Percentiles rank a stretch among this genome's conserved stretches.
These are phyloP conservation scores for Exophiala xenobiotica DNA, from an alignment of 2,329 filamentous ascomycete species.

Conservation along the genomic window DNA sequence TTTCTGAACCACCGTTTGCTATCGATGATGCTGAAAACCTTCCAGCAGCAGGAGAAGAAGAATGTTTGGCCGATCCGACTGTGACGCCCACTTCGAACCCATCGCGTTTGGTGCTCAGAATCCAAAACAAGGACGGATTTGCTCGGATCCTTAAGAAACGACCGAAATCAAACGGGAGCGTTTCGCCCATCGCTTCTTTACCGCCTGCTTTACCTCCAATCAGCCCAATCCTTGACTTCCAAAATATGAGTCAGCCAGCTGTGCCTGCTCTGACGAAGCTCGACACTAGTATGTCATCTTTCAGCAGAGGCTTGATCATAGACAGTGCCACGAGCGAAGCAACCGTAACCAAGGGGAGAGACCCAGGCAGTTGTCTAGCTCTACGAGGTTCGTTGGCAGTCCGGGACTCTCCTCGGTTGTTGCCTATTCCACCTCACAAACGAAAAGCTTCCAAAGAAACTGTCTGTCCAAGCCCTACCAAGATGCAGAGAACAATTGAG, in stretches of 20 bases:
- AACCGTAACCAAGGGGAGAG: neutral
- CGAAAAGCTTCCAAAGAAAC: slow-evolving; percentile 15
- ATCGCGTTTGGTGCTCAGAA: slow-evolving; percentile 11
- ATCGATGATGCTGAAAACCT: neutral
- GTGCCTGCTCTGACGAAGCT: neutral
- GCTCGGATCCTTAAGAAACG: slow-evolving; percentile 4
- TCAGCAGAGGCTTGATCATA: neutral
- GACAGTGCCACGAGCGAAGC: neutral
- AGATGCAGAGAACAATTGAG: slow-evolving; percentile 1
- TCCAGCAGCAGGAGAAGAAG: neutral
- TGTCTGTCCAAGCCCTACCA: slow-evolving; percentile 2
- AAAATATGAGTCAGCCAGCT: neutral
- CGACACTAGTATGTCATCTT: neutral
- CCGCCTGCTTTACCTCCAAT: neutral
- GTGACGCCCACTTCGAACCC: neutral
- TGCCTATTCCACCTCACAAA: neutral
- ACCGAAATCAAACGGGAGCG: neutral
- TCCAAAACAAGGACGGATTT: slow-evolving; percentile 9
- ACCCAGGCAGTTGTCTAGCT: neutral
- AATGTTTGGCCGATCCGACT: neutral
- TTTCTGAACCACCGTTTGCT: too few species aligned
- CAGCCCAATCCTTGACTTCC: neutral
- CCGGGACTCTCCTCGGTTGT: neutral
- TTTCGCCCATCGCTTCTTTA: neutral
- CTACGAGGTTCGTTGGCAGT: too few species aligned